Evolutionary conservation across 495 filamentous ascomycete genomes (phyloP).

Genomic region (Aspergillus cavernicola): DNA sequence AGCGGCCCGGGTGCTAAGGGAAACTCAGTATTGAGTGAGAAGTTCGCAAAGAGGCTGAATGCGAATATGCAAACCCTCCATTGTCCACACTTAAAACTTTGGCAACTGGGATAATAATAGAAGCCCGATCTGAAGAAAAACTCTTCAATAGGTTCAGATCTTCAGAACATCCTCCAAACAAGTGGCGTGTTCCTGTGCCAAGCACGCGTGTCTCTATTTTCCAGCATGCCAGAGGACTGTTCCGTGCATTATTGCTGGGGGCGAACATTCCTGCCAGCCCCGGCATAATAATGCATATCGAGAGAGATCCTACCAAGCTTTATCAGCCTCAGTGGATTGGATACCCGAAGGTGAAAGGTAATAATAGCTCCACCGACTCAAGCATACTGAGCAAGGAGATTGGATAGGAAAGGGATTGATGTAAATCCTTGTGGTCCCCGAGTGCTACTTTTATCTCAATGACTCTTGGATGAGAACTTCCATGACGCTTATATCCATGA

Average conservation of each 20-base stretch:
- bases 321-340: conserved; percentile 11
- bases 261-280: conserved; percentile 36
- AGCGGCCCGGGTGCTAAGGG: neutral
- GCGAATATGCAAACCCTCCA: conserved; percentile 4
- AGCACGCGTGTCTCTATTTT: conserved; percentile 12
- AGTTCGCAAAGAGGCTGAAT: conserved; percentile 3
- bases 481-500: conserved; percentile 38
- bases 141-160: conserved; percentile 5
- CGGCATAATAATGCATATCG: conserved; percentile 21
- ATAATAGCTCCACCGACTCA: conserved; percentile 7
- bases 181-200: neutral
- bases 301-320: conserved; percentile 22
- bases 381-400: conserved; percentile 3
- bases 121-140: conserved; percentile 9
- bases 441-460: conserved; percentile 12
- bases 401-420: conserved; percentile 1
- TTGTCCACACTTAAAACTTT: neutral
- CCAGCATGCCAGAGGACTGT: conserved; percentile 21
- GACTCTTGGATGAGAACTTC: conserved; percentile 18
- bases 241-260: conserved; percentile 33
- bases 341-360: neutral
- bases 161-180: conserved; percentile 7
- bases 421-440: conserved; percentile 22
- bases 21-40: neutral
- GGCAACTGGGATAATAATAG: conserved; percentile 22